These are phyloP conservation scores for Metschnikowia colocasiae DNA, from an alignment of 805 yeast genomes.

Conservation along the genomic window DNA sequence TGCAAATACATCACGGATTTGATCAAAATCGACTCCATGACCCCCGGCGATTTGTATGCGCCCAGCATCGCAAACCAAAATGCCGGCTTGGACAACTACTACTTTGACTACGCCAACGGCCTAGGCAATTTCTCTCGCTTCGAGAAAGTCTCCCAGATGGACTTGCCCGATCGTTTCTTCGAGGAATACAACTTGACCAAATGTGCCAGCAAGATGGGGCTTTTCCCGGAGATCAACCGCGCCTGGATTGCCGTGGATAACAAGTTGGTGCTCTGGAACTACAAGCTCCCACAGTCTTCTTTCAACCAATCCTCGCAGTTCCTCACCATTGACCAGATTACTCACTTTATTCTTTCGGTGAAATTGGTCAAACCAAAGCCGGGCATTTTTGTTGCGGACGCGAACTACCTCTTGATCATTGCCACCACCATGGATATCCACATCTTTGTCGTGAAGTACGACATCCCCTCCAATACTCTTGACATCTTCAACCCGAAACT, in stretches of 20 bases:
- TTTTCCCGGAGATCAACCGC: conserved; percentile 73
- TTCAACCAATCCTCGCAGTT: conserved; percentile 50
- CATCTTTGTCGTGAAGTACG: conserved; percentile 66
- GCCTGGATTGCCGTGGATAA: conserved; percentile 86
- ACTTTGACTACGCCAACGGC: conserved; percentile 44
- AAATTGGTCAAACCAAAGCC: conserved; percentile 77
- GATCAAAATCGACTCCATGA: conserved; percentile 55
- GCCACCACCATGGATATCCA: conserved; percentile 79
- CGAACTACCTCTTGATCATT: conserved; percentile 67
- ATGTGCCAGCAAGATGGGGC: conserved; percentile 71
- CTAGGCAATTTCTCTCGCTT: conserved; percentile 65
- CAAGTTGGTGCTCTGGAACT: conserved; percentile 82
- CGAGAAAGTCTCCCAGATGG: conserved; percentile 62
- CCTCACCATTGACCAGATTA: conserved; percentile 76
- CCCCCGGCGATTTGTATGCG: conserved; percentile 53
- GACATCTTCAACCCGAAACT: conserved; percentile 81
- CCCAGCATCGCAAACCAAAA: conserved; percentile 52
- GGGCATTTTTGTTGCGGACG: conserved; percentile 73
- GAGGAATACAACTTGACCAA: conserved; percentile 68
- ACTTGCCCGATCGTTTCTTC: conserved; percentile 77
- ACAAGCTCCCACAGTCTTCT: conserved; percentile 51
- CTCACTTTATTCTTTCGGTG: conserved; percentile 73
- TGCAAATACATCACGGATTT: conserved; percentile 58
- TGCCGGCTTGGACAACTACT: conserved; percentile 59
- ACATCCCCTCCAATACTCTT: conserved; percentile 41